These are phyloP conservation scores for Albophoma yamanashiensis DNA, from an alignment of 2,329 filamentous ascomycete species.

Conservation along the genomic window DNA sequence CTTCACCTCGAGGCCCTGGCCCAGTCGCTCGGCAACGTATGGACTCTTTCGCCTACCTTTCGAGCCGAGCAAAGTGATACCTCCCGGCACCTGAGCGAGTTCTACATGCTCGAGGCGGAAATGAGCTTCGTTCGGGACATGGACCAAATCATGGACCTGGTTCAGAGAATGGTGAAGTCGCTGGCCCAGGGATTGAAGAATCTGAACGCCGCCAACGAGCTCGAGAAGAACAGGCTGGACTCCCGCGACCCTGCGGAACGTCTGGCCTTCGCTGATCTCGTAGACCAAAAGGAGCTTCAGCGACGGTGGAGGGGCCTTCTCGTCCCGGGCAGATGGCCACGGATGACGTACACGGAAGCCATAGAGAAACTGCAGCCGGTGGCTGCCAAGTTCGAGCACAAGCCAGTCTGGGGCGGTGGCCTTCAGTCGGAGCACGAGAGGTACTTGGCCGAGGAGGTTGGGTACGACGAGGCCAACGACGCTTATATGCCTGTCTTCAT, in stretches of 20 bases:
- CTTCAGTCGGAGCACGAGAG: constrained; percentile 90
- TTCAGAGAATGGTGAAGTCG: constrained; percentile 65
- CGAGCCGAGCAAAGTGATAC: constrained; percentile 91
- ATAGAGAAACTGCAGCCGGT: constrained; percentile 57
- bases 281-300: constrained; percentile 37
- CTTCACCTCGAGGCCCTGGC: constrained; percentile 88
- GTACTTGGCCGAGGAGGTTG: constrained; percentile 63
- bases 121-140: constrained; percentile 67
- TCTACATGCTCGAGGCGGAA: constrained; percentile 97
- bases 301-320: constrained; percentile 64
- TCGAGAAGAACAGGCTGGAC: constrained; percentile 24
- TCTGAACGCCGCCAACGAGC: constrained; percentile 33
- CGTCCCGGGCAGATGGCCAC: constrained; percentile 51
- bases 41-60: constrained; percentile 90
- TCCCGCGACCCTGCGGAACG: constrained; percentile 28
- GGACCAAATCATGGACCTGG: constrained; percentile 62
- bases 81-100: constrained; percentile 86
- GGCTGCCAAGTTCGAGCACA: constrained; percentile 52
- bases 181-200: constrained; percentile 27
- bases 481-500: constrained; percentile 67
- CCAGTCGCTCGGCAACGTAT: constrained; percentile 81
- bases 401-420: constrained; percentile 60
- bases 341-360: constrained; percentile 74
- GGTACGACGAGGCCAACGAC: constrained; percentile 33
- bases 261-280: constrained; percentile 30